Base-by-base conservation (phyloP, 225 moss, liverwort and hornwort genomes). In the Antitrichia curtipendula region DNA sequence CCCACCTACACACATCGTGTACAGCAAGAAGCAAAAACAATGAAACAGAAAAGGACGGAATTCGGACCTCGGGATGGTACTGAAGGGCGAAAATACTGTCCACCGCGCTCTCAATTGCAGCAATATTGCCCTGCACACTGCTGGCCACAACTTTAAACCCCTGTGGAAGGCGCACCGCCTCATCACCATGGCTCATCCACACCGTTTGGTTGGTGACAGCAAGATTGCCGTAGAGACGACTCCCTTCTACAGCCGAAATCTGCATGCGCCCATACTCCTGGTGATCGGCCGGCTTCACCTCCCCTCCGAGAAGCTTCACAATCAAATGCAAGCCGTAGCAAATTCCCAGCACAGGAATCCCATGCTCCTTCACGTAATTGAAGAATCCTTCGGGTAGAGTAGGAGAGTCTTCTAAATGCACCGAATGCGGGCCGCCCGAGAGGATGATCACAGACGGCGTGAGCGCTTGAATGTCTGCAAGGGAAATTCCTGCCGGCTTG, bases 121-220 rank as follows among this genome's bases (percentile, higher is more conserved):
- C 97, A 85, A 97, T 87, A 36, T 93, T 95, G 22, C 97, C 96
- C 88, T 97, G 94, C 72, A 62, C 82, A 69, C 94, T 98, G 34
- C 78, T 92, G 9, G 98, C 97, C 47, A 95, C 97, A 12, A 97
- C 89, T 43, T 75, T 87, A 79, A 98, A 98, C 41, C 98, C 96
- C 9, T 82, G 86, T 23, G 97, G 98, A 54, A 98, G 89, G 68
- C 91, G 88, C 36, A 95, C 92, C 21, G 97, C 98, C 86, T 98
- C 95, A 62, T 98, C 98, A 31, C 98, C 96, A 59, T 98, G 98
- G 84, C 97, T 97, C 98, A 97, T 98, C 97, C 98, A 98, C 53
- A 98, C 97, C 3, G 92, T 95, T 90, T 96, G 97, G 36, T 92
- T 91, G 7, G 58, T 74, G 45, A 89, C 78, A 56, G 85, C 77